Conservation (phyloP, 441 rosid species). For the Pelargonium hybrid region DNA sequence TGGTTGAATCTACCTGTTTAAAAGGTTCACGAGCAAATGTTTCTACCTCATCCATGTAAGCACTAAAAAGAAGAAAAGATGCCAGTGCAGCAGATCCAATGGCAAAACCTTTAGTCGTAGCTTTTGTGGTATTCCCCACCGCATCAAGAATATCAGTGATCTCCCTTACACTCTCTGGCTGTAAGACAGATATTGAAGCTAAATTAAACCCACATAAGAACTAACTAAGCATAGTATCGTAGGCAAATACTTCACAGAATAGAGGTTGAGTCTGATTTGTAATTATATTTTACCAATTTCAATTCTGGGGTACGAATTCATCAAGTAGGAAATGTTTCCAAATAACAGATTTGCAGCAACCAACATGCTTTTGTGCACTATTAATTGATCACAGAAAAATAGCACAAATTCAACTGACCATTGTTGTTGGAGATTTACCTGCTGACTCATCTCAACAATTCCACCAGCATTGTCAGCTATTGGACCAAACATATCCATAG, state of each 20-base stretch:
- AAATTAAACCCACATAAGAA: neutral
- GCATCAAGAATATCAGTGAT: slow-evolving; percentile 96
- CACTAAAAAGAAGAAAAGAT: slow-evolving; percentile 95
- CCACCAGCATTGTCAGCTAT: slow-evolving; percentile 99
- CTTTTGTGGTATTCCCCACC: slow-evolving; percentile 95
- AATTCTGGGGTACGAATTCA: slow-evolving; percentile 6
- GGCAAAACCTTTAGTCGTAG: slow-evolving; percentile 97
- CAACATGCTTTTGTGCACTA: too few relatives aligned
- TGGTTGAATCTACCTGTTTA: slow-evolving; percentile 45
- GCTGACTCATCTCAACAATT: slow-evolving; percentile 99
- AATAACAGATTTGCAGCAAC: neutral
- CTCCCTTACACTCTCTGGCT: slow-evolving; percentile 98
- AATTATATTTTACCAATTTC: neutral
- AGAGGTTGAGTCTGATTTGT: neutral
- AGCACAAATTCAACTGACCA: too few relatives aligned
- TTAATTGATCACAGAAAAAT: too few relatives aligned
- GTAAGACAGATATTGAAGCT: slow-evolving; percentile 23
- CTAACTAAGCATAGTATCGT: neutral
- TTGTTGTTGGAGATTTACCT: slow-evolving; percentile 35
- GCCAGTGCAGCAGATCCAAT: slow-evolving; percentile 98
- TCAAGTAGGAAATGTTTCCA: neutral
- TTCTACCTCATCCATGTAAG: slow-evolving; percentile 98
- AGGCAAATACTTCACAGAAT: neutral
- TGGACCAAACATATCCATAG: slow-evolving; percentile 99
- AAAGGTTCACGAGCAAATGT: slow-evolving; percentile 65